phyloP scores from a whole-genome alignment of 139 green algal species.

The Chlorella vulgaris region DNA sequence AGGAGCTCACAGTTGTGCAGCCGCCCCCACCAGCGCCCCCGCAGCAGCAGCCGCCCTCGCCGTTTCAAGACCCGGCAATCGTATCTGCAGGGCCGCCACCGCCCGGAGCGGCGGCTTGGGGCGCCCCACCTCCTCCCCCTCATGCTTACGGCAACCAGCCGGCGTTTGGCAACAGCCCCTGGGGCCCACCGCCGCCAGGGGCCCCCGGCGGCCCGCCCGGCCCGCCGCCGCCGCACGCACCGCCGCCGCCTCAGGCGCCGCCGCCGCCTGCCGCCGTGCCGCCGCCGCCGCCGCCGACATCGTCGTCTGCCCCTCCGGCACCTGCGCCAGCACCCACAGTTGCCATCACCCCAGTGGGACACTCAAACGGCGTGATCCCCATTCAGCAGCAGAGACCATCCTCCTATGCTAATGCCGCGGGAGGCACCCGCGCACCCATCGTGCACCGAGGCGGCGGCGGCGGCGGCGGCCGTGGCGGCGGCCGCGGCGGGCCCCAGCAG shows the following conservation, averaged over 20 bases:
- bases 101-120: constrained; percentile 13
- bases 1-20: constrained; percentile 83
- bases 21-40: constrained; percentile 27
- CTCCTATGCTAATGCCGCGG: constrained; percentile 11
- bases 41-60: background rate
- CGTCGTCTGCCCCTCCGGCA: constrained; percentile 10
- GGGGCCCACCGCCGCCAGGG: constrained; percentile 14
- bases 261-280: background rate
- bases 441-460: constrained; percentile 7
- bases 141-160: background rate
- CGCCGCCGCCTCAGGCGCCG: constrained; percentile 9
- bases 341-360: background rate
- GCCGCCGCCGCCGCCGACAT: constrained; percentile 5
- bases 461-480: constrained; percentile 3
- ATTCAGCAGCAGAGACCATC: constrained; percentile 15
- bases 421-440: background rate
- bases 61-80: constrained; percentile 50
- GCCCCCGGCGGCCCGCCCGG: background rate
- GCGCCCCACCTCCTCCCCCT: constrained; percentile 1
- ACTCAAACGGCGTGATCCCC: constrained; percentile 3
- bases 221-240: background rate
- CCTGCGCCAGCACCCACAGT: constrained; percentile 46
- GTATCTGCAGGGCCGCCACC: constrained; percentile 44
- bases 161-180: constrained; percentile 30
- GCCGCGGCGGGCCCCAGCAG: background rate